Evolutionary conservation across 1,284 basidiomycete species (phyloP).

Genomic region (Cutaneotrichosporon mucoides): DNA sequence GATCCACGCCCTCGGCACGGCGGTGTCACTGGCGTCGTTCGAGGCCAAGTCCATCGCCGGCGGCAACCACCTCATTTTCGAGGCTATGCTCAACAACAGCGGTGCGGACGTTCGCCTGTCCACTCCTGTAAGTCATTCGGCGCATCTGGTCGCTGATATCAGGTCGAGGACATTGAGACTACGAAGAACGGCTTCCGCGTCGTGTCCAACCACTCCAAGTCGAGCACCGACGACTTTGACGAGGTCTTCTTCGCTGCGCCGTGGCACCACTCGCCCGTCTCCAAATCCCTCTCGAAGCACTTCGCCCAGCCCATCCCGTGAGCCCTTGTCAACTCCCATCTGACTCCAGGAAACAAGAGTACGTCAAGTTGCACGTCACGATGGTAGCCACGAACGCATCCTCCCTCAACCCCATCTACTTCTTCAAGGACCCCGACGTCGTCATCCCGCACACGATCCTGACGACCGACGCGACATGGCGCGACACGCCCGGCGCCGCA

Average conservation of each 20-base stretch:
- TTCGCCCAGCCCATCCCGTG: constrained; percentile 20
- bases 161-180: background rate
- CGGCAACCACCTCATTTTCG: constrained; percentile 84
- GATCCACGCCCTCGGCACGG: constrained; percentile 77
- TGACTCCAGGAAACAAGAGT: constrained; percentile 54
- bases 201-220: background rate
- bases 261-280: constrained; percentile 30
- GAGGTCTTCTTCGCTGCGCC: constrained; percentile 46
- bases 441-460: constrained; percentile 66
- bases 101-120: constrained; percentile 65
- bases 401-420: constrained; percentile 64
- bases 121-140: constrained; percentile 55
- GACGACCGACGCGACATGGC: constrained; percentile 49
- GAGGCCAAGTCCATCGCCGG: constrained; percentile 55
- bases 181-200: background rate
- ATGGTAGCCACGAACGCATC: constrained; percentile 72
- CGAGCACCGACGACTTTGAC: constrained; percentile 31
- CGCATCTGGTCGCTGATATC: background rate
- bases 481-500: constrained; percentile 28
- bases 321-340: background rate
- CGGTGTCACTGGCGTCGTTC: constrained; percentile 64
- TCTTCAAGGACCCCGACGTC: constrained; percentile 56
- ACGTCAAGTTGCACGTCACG: constrained; percentile 83
- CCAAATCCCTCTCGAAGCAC: constrained; percentile 9
- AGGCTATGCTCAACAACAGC: constrained; percentile 68